phyloP scores from a whole-genome alignment of 306 rosid species.

The Arachis hypogaea region DNA sequence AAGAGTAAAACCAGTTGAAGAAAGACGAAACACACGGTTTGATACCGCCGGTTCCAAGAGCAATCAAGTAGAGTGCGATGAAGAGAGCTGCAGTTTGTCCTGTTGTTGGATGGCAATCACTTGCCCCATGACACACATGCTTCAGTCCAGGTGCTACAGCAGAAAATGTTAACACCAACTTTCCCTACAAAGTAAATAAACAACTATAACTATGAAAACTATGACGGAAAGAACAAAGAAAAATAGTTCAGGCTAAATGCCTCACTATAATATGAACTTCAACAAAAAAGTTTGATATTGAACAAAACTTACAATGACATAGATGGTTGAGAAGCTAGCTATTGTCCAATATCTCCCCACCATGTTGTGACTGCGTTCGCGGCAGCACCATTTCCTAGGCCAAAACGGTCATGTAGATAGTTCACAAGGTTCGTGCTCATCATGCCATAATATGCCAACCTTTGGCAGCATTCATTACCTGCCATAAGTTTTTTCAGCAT shows the following conservation, averaged over 20 bases:
- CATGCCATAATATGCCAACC: slow-evolving; percentile 87
- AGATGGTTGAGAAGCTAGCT: slow-evolving; percentile 66
- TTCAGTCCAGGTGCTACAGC: slow-evolving; percentile 60
- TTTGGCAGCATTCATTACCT: slow-evolving; percentile 85
- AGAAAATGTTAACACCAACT: slow-evolving; percentile 61
- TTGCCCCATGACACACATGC: slow-evolving; percentile 49
- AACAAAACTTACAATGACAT: slow-evolving; percentile 64
- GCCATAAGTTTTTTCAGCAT: slow-evolving; percentile 29
- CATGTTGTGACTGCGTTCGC: slow-evolving; percentile 63
- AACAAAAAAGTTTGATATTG: slow-evolving; percentile 7
- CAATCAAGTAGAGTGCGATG: slow-evolving; percentile 70
- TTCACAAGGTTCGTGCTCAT: slow-evolving; percentile 80
- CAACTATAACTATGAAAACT: background rate
- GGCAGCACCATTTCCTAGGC: slow-evolving; percentile 62
- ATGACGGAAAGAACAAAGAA: no score
- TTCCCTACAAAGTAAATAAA: slow-evolving; percentile 48
- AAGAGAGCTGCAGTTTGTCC: slow-evolving; percentile 50
- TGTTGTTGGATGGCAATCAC: slow-evolving; percentile 57
- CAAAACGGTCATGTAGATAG: slow-evolving; percentile 64
- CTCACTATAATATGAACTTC: slow-evolving; percentile 2
- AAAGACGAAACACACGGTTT: slow-evolving; percentile 75
- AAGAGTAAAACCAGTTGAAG: slow-evolving; percentile 84
- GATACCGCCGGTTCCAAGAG: slow-evolving; percentile 50
- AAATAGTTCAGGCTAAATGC: background rate
- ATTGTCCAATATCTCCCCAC: slow-evolving; percentile 95